phyloP scores from a whole-genome alignment of 176 grass and related monocot species.

The Pontederia paniculata region DNA sequence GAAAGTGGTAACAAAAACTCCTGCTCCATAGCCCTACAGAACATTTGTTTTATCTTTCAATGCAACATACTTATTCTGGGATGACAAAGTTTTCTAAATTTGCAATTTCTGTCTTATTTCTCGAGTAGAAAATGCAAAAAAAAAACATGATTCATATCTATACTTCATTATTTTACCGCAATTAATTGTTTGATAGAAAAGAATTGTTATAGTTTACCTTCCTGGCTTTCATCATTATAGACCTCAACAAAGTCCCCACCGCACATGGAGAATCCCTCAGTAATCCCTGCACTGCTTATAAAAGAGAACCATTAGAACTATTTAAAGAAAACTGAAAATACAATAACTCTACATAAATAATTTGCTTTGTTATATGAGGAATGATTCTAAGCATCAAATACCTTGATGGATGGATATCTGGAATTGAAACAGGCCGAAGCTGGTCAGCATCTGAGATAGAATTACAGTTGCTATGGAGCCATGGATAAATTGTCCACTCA shows the following conservation, averaged over 20 bases:
- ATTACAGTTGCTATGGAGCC: constrained; percentile 99
- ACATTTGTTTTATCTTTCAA: too few species aligned
- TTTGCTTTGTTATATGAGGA: not conserved
- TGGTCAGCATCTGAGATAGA: constrained; percentile 84
- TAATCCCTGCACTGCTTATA: constrained; percentile 65
- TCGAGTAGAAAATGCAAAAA: too few species aligned
- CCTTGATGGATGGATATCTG: constrained; percentile 95
- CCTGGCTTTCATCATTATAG: constrained; percentile 80
- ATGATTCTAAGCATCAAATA: constrained; percentile 17
- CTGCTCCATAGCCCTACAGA: too few species aligned
- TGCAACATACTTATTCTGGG: too few species aligned
- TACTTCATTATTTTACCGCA: too few species aligned
- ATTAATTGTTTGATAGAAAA: not conserved
- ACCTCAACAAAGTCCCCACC: constrained; percentile 98
- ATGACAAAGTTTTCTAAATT: too few species aligned
- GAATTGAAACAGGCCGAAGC: constrained; percentile 81
- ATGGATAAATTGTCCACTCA: constrained; percentile 98
- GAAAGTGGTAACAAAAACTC: too few species aligned
- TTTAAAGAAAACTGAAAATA: not conserved
- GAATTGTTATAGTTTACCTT: constrained; percentile 43
- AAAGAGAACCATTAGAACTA: constrained; percentile 1
- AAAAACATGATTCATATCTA: too few species aligned
- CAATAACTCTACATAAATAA: too few species aligned
- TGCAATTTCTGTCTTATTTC: too few species aligned
- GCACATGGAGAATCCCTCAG: constrained; percentile 98